phyloP scores from a whole-genome alignment of 2,329 filamentous ascomycete species.

The Neonectria coccinea region DNA sequence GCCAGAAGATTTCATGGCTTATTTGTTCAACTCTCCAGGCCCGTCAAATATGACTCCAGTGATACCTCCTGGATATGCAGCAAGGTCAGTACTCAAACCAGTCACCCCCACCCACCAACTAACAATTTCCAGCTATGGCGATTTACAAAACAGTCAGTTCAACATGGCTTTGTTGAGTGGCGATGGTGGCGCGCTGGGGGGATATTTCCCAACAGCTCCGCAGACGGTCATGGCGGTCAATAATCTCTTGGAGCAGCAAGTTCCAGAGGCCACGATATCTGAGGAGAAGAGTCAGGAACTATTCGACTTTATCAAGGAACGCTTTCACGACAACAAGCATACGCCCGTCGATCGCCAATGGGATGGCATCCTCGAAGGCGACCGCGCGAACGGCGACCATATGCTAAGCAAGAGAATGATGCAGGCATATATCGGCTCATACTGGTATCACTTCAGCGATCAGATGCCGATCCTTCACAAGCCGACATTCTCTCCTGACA shows the following conservation, averaged over 20 bases:
- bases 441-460: slow-evolving; percentile 94
- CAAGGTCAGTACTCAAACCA: slow-evolving; percentile 57
- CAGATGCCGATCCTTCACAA: slow-evolving; percentile 95
- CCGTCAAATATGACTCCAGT: slow-evolving; percentile 57
- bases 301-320: slow-evolving; percentile 81
- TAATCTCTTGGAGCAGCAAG: slow-evolving; percentile 82
- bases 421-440: slow-evolving; percentile 92
- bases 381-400: slow-evolving; percentile 73
- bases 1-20: slow-evolving; percentile 88
- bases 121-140: slow-evolving; percentile 61
- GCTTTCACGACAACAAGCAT: slow-evolving; percentile 85
- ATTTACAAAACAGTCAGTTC: slow-evolving; percentile 58
- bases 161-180: slow-evolving; percentile 61
- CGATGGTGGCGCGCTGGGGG: slow-evolving; percentile 62
- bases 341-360: slow-evolving; percentile 80
- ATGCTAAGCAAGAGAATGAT: slow-evolving; percentile 92
- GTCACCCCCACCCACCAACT: slow-evolving; percentile 31
- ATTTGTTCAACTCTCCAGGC: slow-evolving; percentile 74
- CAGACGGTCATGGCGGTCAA: slow-evolving; percentile 92
- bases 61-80: slow-evolving; percentile 54
- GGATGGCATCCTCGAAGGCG: slow-evolving; percentile 81
- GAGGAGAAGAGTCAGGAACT: slow-evolving; percentile 89
- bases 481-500: slow-evolving; percentile 90
- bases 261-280: slow-evolving; percentile 83
- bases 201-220: slow-evolving; percentile 69